Evolutionary conservation across 768 basidiomycete genomes (phyloP), one percentile per base, ranked within the genome.

Genomic region (Leucosporidium creatinivorum): DNA sequence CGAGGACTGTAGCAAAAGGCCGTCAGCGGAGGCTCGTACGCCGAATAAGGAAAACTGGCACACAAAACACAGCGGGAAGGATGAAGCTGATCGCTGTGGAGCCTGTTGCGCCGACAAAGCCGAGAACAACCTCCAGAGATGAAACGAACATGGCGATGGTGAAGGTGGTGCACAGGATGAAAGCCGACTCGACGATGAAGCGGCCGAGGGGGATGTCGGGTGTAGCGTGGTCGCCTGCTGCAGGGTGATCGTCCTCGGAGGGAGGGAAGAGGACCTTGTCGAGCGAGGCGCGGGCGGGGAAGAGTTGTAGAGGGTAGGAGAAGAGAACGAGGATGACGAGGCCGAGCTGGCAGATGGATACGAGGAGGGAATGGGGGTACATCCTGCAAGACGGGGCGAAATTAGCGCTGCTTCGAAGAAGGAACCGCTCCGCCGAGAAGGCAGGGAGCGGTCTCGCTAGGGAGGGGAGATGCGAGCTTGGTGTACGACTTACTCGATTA

Each of bases 21-120:
- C 1, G 28, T 50, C 21, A 31, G 47, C 31, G 33, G 6, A 36
- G 33, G 33, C 17, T 44, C 17, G 2, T 10, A 10, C 0, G 18
- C 12, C 3, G 33, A 33, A 25, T 15, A 18, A 52, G 49, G 36
- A 28, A 28, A 39, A 33, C 36, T 59, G 18, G 62, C 62, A 4
- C 31, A 68, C 59, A 72, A 28, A 69, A 66, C 17, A 69, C 30
- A 4, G 58, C 61, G 13, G 74, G 74, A 9, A 70, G 61, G 80
- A 98, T 96, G 80, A 97, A 98, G 1, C 91, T 93, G 66, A 98
- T 91, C 25, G 93, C 94, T 30, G 93, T 96, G 19, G 91, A 94
- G 18, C 96, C 96, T 1, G 93, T 97, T 28, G 92, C 88, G 2
- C 96, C 96, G 48, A 99, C 94, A 76, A 99, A 96, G 6, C 92